A percentile compares a stretch with the other conserved stretches of the same genome.
These are phyloP conservation scores for Quercus alba DNA, from an alignment of 306 rosid genomes.

Conservation along the genomic window DNA sequence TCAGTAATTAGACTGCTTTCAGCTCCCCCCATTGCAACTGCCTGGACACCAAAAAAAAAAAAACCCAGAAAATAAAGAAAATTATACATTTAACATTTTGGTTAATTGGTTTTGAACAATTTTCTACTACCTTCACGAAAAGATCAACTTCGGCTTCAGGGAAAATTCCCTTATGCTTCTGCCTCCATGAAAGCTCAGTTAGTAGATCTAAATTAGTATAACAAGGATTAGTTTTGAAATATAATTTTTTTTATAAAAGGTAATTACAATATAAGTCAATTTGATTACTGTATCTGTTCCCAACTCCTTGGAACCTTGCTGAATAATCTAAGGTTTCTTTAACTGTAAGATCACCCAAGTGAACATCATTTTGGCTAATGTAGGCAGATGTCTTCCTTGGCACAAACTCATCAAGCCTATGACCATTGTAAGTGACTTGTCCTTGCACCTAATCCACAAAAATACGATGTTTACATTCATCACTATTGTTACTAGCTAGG, in stretches of 20 bases:
- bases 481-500: background rate
- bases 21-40: slow-evolving; percentile 45
- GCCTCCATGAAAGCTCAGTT: slow-evolving; percentile 46
- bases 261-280: background rate
- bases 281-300: slow-evolving; percentile 1
- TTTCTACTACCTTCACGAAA: slow-evolving; percentile 46
- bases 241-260: background rate
- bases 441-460: background rate
- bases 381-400: slow-evolving; percentile 13
- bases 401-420: slow-evolving; percentile 8
- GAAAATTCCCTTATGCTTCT: slow-evolving; percentile 51
- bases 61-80: background rate
- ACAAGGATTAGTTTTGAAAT: background rate
- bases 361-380: slow-evolving; percentile 11
- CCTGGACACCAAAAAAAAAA: slow-evolving; percentile 21
- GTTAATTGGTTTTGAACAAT: background rate
- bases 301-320: slow-evolving; percentile 13
- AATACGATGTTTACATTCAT: background rate
- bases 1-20: slow-evolving; percentile 44
- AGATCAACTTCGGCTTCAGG: slow-evolving; percentile 57
- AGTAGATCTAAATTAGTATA: slow-evolving; percentile 28
- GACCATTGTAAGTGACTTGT: slow-evolving; percentile 1
- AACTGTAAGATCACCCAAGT: background rate
- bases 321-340: slow-evolving; percentile 5
- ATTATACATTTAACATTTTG: background rate